A percentile compares a stretch with the other conserved stretches of the same genome.
Evolutionary conservation across 163 green algal genomes (phyloP).

Genomic region (Chlamydomonas reinhardtii): DNA sequence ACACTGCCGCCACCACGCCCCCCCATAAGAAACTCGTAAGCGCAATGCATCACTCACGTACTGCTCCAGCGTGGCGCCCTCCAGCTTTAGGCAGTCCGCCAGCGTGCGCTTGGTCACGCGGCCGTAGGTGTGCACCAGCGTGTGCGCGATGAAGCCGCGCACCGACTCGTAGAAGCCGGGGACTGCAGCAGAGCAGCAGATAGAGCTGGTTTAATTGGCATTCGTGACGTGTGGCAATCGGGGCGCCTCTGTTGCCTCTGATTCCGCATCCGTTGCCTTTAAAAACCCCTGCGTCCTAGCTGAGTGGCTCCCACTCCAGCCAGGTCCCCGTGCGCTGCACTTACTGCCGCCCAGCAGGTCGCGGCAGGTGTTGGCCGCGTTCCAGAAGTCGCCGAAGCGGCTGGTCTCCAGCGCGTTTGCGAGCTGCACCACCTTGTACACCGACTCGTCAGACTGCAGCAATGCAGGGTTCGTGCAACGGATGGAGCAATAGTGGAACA

Average conservation of each 20-base stretch:
- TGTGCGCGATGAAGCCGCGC: constrained; percentile 70
- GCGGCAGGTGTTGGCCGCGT: constrained; percentile 36
- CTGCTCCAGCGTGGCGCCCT: constrained; percentile 63
- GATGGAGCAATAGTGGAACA: no score
- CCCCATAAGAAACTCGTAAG: no score
- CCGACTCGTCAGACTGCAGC: constrained; percentile 69
- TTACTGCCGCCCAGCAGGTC: constrained; percentile 34
- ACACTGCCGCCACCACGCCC: no score
- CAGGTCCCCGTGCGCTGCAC: background rate
- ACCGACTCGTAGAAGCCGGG: constrained; percentile 71
- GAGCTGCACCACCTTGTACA: constrained; percentile 71
- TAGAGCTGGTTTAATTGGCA: background rate
- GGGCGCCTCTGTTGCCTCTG: no score
- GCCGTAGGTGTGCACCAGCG: constrained; percentile 73
- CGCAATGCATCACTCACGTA: constrained; percentile 56
- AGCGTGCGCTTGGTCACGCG: constrained; percentile 69
- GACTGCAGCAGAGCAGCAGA: constrained; percentile 53
- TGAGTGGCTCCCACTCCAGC: no score
- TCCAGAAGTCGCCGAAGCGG: constrained; percentile 79
- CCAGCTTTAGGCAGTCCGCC: constrained; percentile 66
- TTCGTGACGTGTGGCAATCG: no score
- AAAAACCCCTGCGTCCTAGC: no score
- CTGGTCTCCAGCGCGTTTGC: constrained; percentile 71
- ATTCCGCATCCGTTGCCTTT: no score
- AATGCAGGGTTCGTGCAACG: no score